Conservation (phyloP, 2,329 filamentous ascomycete species). For the Colletotrichum gigasporum region DNA sequence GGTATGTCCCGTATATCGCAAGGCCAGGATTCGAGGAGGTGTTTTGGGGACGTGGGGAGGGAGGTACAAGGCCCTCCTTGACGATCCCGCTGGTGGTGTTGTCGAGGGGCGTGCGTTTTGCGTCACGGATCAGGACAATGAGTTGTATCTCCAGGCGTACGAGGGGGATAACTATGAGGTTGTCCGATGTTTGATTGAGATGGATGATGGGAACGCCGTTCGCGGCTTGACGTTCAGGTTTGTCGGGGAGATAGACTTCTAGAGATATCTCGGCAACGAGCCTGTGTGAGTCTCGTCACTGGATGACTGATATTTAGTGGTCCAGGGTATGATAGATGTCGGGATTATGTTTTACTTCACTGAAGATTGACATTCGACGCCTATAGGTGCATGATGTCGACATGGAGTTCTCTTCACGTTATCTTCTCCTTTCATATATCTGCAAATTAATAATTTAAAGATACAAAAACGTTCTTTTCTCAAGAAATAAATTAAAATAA, state of each 20-base stretch:
- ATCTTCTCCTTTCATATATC: too few relatives aligned
- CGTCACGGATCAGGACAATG: not conserved
- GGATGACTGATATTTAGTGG: too few relatives aligned
- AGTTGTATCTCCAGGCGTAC: not conserved
- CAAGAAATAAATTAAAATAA: too few relatives aligned
- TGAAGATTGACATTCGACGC: too few relatives aligned
- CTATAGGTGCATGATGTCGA: too few relatives aligned
- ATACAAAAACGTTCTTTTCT: too few relatives aligned
- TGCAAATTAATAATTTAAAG: too few relatives aligned
- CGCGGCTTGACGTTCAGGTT: not conserved
- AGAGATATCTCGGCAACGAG: too few relatives aligned
- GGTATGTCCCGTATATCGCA: conserved; percentile 37
- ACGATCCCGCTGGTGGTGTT: conserved; percentile 31
- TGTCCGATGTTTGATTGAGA: not conserved
- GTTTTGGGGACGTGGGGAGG: conserved; percentile 45
- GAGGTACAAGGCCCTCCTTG: conserved; percentile 50
- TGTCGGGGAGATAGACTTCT: not conserved
- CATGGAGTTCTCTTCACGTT: too few relatives aligned
- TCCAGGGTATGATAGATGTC: too few relatives aligned
- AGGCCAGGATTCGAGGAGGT: conserved; percentile 42
- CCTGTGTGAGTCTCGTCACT: too few relatives aligned
- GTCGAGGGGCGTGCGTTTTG: not conserved
- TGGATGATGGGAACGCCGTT: not conserved
- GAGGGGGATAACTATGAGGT: conserved; percentile 1
- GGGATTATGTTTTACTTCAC: too few relatives aligned